These are phyloP conservation scores for Candida sp. DNA, from an alignment of 1,139 yeast genomes.

Conservation along the genomic window DNA sequence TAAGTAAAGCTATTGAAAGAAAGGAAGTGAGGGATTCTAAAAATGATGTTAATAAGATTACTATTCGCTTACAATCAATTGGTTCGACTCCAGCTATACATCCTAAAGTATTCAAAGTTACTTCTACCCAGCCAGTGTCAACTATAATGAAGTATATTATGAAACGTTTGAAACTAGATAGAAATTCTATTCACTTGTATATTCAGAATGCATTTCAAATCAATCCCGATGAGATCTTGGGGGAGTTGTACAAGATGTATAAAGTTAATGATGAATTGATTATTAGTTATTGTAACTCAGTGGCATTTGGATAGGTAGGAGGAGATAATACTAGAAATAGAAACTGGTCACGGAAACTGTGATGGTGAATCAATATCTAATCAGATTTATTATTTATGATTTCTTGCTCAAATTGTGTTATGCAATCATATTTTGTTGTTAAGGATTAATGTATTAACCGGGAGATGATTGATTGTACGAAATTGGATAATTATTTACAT, in stretches of 20 bases:
- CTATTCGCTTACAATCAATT: constrained; percentile 53
- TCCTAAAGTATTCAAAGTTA: constrained; percentile 49
- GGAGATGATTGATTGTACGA: no score
- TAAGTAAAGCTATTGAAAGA: constrained; percentile 5
- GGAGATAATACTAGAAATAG: constrained; percentile 63
- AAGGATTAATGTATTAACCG: no score
- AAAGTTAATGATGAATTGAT: constrained; percentile 49
- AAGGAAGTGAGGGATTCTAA: not conserved
- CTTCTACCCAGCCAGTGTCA: constrained; percentile 43
- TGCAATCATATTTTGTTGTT: no score
- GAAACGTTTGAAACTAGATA: constrained; percentile 30
- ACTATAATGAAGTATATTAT: constrained; percentile 44
- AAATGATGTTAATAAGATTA: constrained; percentile 22
- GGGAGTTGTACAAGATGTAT: constrained; percentile 43
- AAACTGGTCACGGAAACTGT: no score
- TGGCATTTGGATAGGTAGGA: constrained; percentile 64
- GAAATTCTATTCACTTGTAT: constrained; percentile 31
- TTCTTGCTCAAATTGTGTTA: no score
- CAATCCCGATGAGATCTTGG: constrained; percentile 53
- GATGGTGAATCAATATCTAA: no score
- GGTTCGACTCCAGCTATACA: constrained; percentile 52
- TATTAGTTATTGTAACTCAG: constrained; percentile 51
- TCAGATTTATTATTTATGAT: no score
- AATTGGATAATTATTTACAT: no score
- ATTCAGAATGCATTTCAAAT: constrained; percentile 62